Evolutionary conservation across 257 asterid genomes (phyloP).

Genomic region (Fraxinus quadrangulata): DNA sequence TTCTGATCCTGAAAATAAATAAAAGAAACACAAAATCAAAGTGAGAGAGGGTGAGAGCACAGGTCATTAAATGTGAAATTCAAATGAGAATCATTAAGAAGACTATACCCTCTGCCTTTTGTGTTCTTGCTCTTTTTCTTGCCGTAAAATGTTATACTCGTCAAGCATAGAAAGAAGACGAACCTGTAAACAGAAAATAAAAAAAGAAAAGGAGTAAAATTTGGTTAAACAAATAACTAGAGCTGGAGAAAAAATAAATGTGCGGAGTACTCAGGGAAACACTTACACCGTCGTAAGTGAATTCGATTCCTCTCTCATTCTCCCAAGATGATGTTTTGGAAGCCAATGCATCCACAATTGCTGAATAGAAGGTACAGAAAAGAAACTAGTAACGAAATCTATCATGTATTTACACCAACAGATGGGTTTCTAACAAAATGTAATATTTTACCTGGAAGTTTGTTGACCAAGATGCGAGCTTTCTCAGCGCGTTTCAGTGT

Average conservation of each 20-base stretch:
- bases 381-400: neutral
- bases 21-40: neutral
- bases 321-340: conserved; percentile 83
- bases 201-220: conserved; percentile 26
- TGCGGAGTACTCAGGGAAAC: conserved; percentile 3
- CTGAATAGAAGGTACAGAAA: conserved; percentile 30
- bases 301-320: conserved; percentile 72
- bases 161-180: conserved; percentile 88
- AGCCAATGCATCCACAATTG: conserved; percentile 88
- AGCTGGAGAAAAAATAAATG: neutral
- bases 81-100: neutral
- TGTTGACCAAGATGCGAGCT: conserved; percentile 85
- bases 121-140: conserved; percentile 85
- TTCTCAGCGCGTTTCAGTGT: conserved; percentile 93
- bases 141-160: conserved; percentile 62
- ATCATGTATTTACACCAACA: neutral
- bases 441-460: conserved; percentile 75
- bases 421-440: conserved; percentile 8
- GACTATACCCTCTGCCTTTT: conserved; percentile 78
- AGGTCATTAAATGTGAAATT: neutral
- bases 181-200: conserved; percentile 49
- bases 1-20: conserved; percentile 68
- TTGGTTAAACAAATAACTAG: neutral
- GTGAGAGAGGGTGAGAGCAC: conserved; percentile 10
- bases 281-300: conserved; percentile 91